Conservation (phyloP, 345 rosid genomes). For the Citropsis articulata region DNA sequence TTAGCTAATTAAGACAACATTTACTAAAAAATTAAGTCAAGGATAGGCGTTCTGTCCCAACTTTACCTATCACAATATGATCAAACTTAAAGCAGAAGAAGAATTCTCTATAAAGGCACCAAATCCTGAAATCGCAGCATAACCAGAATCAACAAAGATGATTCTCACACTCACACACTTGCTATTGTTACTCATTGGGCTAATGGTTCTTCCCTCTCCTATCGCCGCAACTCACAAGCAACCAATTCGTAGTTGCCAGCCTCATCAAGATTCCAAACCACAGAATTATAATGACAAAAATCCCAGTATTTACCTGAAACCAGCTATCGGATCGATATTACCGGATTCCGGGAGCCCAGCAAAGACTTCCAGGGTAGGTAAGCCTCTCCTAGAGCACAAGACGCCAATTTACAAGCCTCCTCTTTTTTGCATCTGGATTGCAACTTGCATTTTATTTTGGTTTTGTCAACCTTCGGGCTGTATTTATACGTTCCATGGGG, state of each 20-base stretch:
- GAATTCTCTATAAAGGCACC: conserved; percentile 8
- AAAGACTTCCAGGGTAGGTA: not conserved
- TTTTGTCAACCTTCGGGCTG: not conserved
- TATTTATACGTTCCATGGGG: not conserved
- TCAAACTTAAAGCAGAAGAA: too few relatives aligned
- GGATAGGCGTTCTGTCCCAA: too few relatives aligned
- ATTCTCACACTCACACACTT: conserved; percentile 3
- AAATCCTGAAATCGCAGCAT: not conserved
- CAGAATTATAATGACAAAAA: not conserved
- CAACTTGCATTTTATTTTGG: not conserved
- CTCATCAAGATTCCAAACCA: not conserved
- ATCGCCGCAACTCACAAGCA: conserved; percentile 5
- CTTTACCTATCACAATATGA: too few relatives aligned
- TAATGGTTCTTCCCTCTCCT: conserved; percentile 22
- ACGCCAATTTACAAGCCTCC: not conserved
- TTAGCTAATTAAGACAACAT: too few relatives aligned
- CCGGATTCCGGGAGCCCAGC: conserved; percentile 1
- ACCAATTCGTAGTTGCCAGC: not conserved
- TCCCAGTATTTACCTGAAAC: not conserved
- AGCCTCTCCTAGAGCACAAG: not conserved
- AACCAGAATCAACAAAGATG: conserved; percentile 15
- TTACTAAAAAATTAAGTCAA: too few relatives aligned
- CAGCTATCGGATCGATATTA: not conserved
- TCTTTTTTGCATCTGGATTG: not conserved
- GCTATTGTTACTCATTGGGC: conserved; percentile 23